phyloP scores from a whole-genome alignment of 2,329 filamentous ascomycete genomes.

The Penicillium hesseltinei region DNA sequence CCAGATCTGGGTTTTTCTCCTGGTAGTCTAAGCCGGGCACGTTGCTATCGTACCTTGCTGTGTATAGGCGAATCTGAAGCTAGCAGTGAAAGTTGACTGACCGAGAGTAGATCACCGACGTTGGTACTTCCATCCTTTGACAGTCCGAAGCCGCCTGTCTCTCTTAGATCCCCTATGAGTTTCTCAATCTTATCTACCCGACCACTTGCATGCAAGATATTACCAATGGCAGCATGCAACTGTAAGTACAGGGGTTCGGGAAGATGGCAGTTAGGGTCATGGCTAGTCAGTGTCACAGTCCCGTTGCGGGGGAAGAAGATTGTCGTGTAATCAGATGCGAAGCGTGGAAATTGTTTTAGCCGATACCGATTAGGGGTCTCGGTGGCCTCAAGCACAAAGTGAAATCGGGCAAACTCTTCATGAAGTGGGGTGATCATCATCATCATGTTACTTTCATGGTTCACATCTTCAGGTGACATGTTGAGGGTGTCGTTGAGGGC shows the following conservation, averaged over 20 bases:
- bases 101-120: not conserved
- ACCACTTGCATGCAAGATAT: conserved; percentile 4
- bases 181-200: not conserved
- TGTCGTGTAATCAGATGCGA: not conserved
- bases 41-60: not conserved
- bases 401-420: not conserved
- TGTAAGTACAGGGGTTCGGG: not conserved
- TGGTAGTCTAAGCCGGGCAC: not conserved
- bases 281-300: not conserved
- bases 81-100: not conserved
- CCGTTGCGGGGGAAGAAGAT: not conserved
- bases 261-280: not conserved
- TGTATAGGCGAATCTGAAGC: not conserved
- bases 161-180: not conserved
- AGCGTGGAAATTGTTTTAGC: not conserved
- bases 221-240: conserved; percentile 5
- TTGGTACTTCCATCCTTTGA: conserved; percentile 3
- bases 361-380: not conserved
- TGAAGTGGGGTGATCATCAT: not conserved
- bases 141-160: not conserved
- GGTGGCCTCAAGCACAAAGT: conserved; percentile 1
- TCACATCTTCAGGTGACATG: not conserved
- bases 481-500: not conserved
- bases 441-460: not conserved
- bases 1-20: not conserved